Evolutionary conservation across 495 filamentous ascomycete species (phyloP).

Genomic region (Daldinia concentrica): DNA sequence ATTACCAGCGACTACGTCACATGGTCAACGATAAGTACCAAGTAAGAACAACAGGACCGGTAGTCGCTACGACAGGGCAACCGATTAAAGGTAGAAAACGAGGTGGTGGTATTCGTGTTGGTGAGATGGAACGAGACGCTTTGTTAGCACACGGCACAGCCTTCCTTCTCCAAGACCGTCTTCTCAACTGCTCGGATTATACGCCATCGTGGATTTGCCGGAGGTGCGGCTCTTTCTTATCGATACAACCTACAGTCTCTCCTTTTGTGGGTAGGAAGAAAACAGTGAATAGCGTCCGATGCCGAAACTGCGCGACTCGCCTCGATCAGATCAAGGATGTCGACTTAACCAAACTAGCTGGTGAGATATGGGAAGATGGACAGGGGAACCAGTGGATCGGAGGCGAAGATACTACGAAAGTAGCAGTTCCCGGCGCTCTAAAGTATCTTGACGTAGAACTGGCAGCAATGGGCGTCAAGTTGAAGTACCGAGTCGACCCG

Average conservation of each 20-base stretch:
- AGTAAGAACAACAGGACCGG: slow-evolving; percentile 92
- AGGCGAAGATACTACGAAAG: slow-evolving; percentile 87
- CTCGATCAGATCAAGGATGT: slow-evolving; percentile 63
- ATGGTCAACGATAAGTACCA: slow-evolving; percentile 99
- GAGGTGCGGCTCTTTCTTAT: slow-evolving; percentile 86
- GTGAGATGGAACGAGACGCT: slow-evolving; percentile 98
- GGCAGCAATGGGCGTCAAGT: slow-evolving; percentile 88
- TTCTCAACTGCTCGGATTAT: slow-evolving; percentile 96
- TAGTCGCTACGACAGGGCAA: slow-evolving; percentile 88
- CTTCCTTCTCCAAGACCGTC: slow-evolving; percentile 91
- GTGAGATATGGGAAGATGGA: slow-evolving; percentile 91
- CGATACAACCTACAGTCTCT: slow-evolving; percentile 78
- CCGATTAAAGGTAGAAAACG: slow-evolving; percentile 95
- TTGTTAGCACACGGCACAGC: slow-evolving; percentile 93
- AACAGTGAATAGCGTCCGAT: slow-evolving; percentile 70
- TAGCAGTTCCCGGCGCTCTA: slow-evolving; percentile 91
- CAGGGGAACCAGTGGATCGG: slow-evolving; percentile 81
- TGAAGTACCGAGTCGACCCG: slow-evolving; percentile 85
- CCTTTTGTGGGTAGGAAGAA: slow-evolving; percentile 69
- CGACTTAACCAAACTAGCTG: slow-evolving; percentile 67
- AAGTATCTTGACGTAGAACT: slow-evolving; percentile 95
- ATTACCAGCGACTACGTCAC: slow-evolving; percentile 96
- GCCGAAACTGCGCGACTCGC: slow-evolving; percentile 79
- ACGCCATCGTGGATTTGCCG: slow-evolving; percentile 87
- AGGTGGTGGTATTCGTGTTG: slow-evolving; percentile 97